A percentile compares a stretch with the other conserved stretches of the same genome.
phyloP scores from a whole-genome alignment of 2,329 filamentous ascomycete species.

The Ophiocordyceps sinensis region DNA sequence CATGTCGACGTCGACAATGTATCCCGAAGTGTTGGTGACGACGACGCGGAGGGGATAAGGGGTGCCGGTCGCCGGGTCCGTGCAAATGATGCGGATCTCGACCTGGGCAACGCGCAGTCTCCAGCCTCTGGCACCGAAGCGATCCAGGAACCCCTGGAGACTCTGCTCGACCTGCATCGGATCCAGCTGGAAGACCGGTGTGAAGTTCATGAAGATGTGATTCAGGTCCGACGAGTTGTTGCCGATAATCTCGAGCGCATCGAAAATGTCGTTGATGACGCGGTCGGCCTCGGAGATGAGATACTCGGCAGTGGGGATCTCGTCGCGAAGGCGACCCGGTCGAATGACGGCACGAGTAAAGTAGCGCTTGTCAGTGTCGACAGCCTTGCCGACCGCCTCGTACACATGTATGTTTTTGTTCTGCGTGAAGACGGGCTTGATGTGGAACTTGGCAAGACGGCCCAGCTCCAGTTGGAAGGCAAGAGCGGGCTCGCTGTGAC shows the following conservation, averaged over 20 bases:
- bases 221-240: slow-evolving; percentile 99
- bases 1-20: slow-evolving; percentile 93
- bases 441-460: slow-evolving; percentile 90
- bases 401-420: slow-evolving; percentile 99
- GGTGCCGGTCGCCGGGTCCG: slow-evolving; percentile 67
- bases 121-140: slow-evolving; percentile 91
- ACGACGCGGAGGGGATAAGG: slow-evolving; percentile 89
- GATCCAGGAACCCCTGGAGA: slow-evolving; percentile 87
- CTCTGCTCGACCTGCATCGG: slow-evolving; percentile 85
- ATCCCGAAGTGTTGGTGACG: slow-evolving; percentile 96
- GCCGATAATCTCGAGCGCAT: slow-evolving; percentile 94
- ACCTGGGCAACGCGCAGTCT: slow-evolving; percentile 91
- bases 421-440: slow-evolving; percentile 96
- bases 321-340: slow-evolving; percentile 84
- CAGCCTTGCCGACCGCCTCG: slow-evolving; percentile 86
- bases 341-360: slow-evolving; percentile 94
- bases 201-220: slow-evolving; percentile 99
- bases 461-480: slow-evolving; percentile 97
- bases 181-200: slow-evolving; percentile 83
- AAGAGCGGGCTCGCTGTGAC: slow-evolving; percentile 89
- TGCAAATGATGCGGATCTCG: slow-evolving; percentile 97
- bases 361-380: slow-evolving; percentile 95
- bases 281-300: slow-evolving; percentile 94
- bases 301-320: slow-evolving; percentile 97
- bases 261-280: slow-evolving; percentile 93